phyloP scores from a whole-genome alignment of 805 yeast species.

The Priceomyces fermenticarens region DNA sequence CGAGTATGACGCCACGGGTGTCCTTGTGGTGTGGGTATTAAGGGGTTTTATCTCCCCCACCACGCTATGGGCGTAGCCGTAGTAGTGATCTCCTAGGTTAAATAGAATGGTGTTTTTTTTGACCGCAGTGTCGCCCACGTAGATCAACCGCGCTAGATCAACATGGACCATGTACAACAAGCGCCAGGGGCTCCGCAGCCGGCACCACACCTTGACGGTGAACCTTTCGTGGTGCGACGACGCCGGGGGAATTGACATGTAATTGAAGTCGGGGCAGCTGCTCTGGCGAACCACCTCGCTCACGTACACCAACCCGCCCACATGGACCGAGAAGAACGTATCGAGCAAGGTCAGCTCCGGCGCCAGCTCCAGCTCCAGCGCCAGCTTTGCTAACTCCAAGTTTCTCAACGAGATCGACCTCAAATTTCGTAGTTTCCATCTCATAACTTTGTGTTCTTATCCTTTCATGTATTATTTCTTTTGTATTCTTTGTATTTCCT shows the following conservation, averaged over 20 bases:
- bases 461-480: too few relatives aligned
- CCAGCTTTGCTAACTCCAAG: slow-evolving; percentile 13
- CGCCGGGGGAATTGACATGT: slow-evolving; percentile 21
- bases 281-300: slow-evolving; percentile 25
- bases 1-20: slow-evolving; percentile 17
- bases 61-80: slow-evolving; percentile 11
- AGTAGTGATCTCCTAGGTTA: slow-evolving; percentile 17
- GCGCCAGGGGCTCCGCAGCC: slow-evolving; percentile 16
- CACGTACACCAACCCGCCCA: slow-evolving; percentile 21
- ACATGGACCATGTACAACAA: slow-evolving; percentile 14
- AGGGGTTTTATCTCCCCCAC: not conserved
- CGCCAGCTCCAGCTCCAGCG: too few relatives aligned
- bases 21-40: not conserved
- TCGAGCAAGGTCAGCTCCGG: slow-evolving; percentile 21
- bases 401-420: slow-evolving; percentile 15
- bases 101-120: slow-evolving; percentile 19
- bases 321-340: slow-evolving; percentile 25
- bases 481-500: too few relatives aligned
- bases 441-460: slow-evolving; percentile 8
- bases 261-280: slow-evolving; percentile 26
- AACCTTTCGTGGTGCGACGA: slow-evolving; percentile 9
- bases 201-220: slow-evolving; percentile 18
- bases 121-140: slow-evolving; percentile 8
- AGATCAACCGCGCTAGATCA: slow-evolving; percentile 13
- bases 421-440: slow-evolving; percentile 12